Conservation (phyloP, 768 basidiomycete genomes). For the Pulveroboletus sp. region DNA sequence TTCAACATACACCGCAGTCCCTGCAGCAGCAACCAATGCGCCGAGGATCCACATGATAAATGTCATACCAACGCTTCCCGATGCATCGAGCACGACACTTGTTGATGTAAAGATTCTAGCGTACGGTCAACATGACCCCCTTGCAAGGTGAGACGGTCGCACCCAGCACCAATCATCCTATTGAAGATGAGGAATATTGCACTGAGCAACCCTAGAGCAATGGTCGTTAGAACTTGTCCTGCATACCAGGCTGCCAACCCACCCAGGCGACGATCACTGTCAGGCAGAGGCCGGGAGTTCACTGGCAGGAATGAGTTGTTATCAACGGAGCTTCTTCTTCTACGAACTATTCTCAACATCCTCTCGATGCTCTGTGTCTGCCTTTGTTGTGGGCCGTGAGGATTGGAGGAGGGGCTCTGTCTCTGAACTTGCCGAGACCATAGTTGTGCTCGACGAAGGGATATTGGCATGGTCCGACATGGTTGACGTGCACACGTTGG, state of each 20-base stretch:
- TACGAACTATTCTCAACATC: constrained; percentile 16
- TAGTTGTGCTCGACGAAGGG: neutral
- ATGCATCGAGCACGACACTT: constrained; percentile 57
- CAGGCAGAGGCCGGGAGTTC: constrained; percentile 31
- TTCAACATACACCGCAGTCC: constrained; percentile 71
- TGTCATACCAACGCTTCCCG: constrained; percentile 67
- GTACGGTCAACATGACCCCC: constrained; percentile 1
- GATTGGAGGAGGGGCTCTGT: constrained; percentile 21
- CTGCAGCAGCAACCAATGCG: constrained; percentile 56
- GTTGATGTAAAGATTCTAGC: constrained; percentile 67
- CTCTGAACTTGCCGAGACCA: constrained; percentile 8
- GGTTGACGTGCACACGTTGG: neutral
- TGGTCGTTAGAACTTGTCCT: neutral
- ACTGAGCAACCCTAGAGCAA: constrained; percentile 33
- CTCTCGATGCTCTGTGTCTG: neutral
- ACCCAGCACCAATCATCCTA: constrained; percentile 70
- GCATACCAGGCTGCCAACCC: constrained; percentile 8
- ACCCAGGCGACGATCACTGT: constrained; percentile 50
- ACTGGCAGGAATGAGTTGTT: constrained; percentile 1
- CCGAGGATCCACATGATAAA: constrained; percentile 70
- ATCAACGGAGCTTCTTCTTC: neutral
- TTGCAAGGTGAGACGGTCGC: constrained; percentile 1
- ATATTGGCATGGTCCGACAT: constrained; percentile 1
- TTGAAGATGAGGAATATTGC: constrained; percentile 70
- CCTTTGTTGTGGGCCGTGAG: neutral